phyloP scores from a whole-genome alignment of 2,329 filamentous ascomycete genomes.

The Aspergillus japonicus region DNA sequence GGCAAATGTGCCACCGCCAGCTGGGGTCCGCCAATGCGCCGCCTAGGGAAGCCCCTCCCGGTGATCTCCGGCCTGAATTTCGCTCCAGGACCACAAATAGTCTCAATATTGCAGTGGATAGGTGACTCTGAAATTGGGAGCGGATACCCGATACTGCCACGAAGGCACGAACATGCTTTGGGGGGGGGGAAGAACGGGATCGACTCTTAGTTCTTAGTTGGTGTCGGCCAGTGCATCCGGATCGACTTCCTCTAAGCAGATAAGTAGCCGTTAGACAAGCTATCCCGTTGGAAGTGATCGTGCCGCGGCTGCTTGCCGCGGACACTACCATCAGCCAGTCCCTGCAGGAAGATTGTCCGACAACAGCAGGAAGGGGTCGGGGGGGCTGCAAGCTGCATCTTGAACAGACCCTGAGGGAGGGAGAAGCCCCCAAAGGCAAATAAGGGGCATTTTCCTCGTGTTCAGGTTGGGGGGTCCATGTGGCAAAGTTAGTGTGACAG shows the following conservation, averaged over 20 bases:
- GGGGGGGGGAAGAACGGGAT: neutral
- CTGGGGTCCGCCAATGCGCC: neutral
- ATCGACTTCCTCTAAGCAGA: neutral
- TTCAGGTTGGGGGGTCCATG: too few relatives aligned
- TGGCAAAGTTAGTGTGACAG: too few relatives aligned
- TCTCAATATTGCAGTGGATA: too few relatives aligned
- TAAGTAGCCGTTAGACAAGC: neutral
- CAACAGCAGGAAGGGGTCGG: neutral
- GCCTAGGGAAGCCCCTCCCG: neutral
- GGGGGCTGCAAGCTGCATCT: neutral
- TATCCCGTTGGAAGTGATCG: neutral
- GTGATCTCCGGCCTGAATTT: neutral
- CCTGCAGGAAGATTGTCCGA: neutral
- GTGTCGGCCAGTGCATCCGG: neutral
- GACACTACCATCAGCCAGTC: neutral
- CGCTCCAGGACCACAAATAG: too few relatives aligned
- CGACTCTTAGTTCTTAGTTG: neutral
- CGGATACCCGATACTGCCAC: too few relatives aligned
- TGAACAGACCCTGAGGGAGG: too few relatives aligned
- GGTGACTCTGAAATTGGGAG: too few relatives aligned
- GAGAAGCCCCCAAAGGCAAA: too few relatives aligned
- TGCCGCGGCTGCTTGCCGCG: neutral
- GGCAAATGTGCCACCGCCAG: neutral
- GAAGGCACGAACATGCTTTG: too few relatives aligned
- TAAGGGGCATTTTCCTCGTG: too few relatives aligned